Evolutionary conservation across 345 rosid species (phyloP), one percentile per base, ranked within the genome.

Genomic region (Balakata baccata): DNA sequence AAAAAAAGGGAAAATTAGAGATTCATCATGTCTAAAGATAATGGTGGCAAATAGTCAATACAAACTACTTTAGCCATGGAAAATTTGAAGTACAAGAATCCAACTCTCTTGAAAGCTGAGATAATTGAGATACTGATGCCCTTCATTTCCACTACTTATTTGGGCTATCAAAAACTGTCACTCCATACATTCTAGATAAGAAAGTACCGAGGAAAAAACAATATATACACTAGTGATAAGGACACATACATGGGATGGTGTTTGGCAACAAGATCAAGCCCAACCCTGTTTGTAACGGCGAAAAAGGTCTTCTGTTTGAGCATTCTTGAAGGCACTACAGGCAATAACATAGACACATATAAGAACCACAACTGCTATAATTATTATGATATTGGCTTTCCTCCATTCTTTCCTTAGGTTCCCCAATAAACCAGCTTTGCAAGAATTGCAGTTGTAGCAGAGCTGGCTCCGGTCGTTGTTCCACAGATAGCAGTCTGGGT

Each of bases 321-420:
- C 98, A 77, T 92, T 94, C 69, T 85, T 86, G 82, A 89, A 92
- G 71, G 97, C 98, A 66, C 94, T 80, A 78, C 98, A 94, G 5
- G 91, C 98, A 66, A 89, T 86, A 20, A 94, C 68, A 73, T 94
- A 92, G 71, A 92, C 98, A 74, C 85, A 90, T 11, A 94, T 94
- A 46, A 94, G 92, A 39, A 90, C 73, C 38, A 94, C 93, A 39
- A 90, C 84, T 2, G 96, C 80, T 39, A 89, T 87, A 5, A 92
- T 94, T 6, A 94, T 89, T 56, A 94, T 90, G 46, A 86, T 72
- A 54, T 90, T 94, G 65, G 87, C 89, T 81, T 81, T 92, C 79
- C 98, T 88, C 98, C 98, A 92, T 61, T 94, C 98, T 61, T 64
- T 85, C 70, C 96, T 86, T 49, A 94, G 83, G 80, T 89, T 94